Conservation (phyloP, 148 eudicot species). For the Cornus suecica region DNA sequence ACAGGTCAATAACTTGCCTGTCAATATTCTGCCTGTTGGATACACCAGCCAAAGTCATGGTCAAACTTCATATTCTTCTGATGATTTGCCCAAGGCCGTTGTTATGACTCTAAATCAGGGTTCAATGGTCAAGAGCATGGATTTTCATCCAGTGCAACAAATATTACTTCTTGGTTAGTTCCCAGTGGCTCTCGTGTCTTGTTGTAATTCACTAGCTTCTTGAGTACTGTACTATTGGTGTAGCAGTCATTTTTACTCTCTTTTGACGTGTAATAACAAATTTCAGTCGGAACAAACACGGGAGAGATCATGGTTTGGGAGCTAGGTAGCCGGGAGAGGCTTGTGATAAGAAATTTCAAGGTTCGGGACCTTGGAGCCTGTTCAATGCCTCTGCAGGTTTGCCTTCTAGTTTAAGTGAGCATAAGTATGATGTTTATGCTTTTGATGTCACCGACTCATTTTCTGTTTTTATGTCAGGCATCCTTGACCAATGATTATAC, state of each 20-base stretch:
- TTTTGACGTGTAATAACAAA: slow-evolving; percentile 14
- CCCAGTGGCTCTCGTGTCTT: neutral
- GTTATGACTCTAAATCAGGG: slow-evolving; percentile 77
- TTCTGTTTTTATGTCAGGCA: slow-evolving; percentile 34
- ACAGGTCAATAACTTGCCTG: slow-evolving; percentile 66
- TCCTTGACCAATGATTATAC: slow-evolving; percentile 57
- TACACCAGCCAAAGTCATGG: slow-evolving; percentile 65
- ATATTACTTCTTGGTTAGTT: slow-evolving; percentile 77
- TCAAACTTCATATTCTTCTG: slow-evolving; percentile 67
- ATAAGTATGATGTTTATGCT: neutral
- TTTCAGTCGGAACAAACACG: slow-evolving; percentile 72
- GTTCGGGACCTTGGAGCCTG: slow-evolving; percentile 67
- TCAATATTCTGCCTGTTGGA: slow-evolving; percentile 67
- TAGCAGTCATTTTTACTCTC: neutral
- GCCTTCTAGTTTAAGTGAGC: neutral
- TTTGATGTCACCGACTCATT: neutral
- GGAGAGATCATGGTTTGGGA: slow-evolving; percentile 94
- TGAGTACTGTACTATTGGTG: neutral
- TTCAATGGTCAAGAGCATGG: slow-evolving; percentile 84
- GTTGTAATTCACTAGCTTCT: neutral
- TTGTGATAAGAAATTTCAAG: slow-evolving; percentile 70
- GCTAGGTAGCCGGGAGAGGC: slow-evolving; percentile 63
- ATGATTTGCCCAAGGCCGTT: slow-evolving; percentile 76
- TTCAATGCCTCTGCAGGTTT: slow-evolving; percentile 73
- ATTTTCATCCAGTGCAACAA: slow-evolving; percentile 85